Evolutionary conservation across 495 filamentous ascomycete genomes (phyloP), one percentile per base, ranked within the genome.

Genomic region (Penicillium parvum): DNA sequence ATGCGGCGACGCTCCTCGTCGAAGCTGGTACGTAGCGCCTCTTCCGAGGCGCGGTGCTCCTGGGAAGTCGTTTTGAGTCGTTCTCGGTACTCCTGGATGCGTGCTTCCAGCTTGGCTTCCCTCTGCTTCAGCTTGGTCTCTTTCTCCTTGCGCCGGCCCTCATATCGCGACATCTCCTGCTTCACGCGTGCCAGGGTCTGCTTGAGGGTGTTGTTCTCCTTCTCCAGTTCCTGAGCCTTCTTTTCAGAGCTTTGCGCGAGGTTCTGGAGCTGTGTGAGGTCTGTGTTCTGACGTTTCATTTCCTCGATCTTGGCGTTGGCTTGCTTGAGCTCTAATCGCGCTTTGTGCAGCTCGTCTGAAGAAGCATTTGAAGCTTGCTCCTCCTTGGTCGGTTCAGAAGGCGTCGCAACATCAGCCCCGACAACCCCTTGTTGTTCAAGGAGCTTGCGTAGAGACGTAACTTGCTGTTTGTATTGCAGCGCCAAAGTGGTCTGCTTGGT

Each of bases 401-500:
- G 43, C 15, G 77, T 44, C 46, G 65, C 42, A 50, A 73, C 40
- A 50, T 78, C 40, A 57, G 55, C 50, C 20, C 44, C 66, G 19
- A 64, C 67, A 51, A 71, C 66, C 29, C 61, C 73, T 51, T 51
- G 73, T 53, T 57, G 74, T 59, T 59, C 87, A 45, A 55, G 75
- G 28, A 39, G 50, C 44, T 58, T 81, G 69, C 64, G 69, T 19
- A 90, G 65, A 29, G 77, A 72, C 28, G 78, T 77, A 9, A 83
- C 81, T 37, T 85, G 80, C 26, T 76, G 68, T 50, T 81, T 85
- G 58, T 86, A 86, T 32, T 82, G 75, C 16, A 79, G 50, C 15
- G 81, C 77, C n/a, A 88, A 60, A 6, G 78, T 76, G 3, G 79
- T 88, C 51, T 87, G 83, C 47, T 79, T 76, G 33, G 75, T 73